A percentile compares a stretch with the other conserved stretches of the same genome.
These are phyloP conservation scores for Phytophthora pisi DNA, from an alignment of 352 stramenopile genomes.

Conservation along the genomic window DNA sequence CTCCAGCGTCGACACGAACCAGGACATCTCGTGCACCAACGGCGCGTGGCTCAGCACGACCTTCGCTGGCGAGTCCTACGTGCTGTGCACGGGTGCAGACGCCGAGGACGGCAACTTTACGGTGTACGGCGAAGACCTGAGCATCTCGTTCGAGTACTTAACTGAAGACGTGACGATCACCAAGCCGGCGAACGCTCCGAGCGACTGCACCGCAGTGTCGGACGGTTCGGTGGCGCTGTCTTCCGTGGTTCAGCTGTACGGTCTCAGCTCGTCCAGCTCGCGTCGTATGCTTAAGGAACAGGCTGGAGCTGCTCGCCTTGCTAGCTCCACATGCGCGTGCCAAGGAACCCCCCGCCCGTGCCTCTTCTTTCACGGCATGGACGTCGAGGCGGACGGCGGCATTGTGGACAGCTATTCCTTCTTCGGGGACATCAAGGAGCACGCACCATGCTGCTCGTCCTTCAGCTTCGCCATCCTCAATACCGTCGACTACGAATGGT, in stretches of 20 bases:
- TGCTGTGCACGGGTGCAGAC: slow-evolving; percentile 44
- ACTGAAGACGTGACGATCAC: slow-evolving; percentile 30
- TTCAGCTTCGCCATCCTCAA: slow-evolving; percentile 56
- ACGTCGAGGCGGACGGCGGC: slow-evolving; percentile 35
- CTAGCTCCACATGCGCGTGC: slow-evolving; percentile 41
- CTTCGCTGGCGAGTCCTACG: slow-evolving; percentile 51
- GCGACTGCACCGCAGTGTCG: slow-evolving; percentile 29
- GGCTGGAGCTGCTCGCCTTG: slow-evolving; percentile 26
- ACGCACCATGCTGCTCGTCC: slow-evolving; percentile 60
- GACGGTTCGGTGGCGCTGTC: slow-evolving; percentile 33
- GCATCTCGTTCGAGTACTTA: slow-evolving; percentile 37
- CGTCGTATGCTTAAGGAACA: slow-evolving; percentile 31
- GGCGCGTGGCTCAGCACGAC: slow-evolving; percentile 45
- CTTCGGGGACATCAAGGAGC: slow-evolving; percentile 53
- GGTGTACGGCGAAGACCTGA: slow-evolving; percentile 51
- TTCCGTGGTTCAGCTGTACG: slow-evolving; percentile 40
- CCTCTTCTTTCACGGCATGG: slow-evolving; percentile 64
- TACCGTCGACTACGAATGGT: slow-evolving; percentile 61
- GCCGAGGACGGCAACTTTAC: slow-evolving; percentile 35
- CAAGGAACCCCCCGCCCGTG: slow-evolving; percentile 44
- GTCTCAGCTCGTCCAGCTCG: slow-evolving; percentile 17
- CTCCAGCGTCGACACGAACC: slow-evolving; percentile 39
- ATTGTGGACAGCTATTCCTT: slow-evolving; percentile 47
- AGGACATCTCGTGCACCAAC: slow-evolving; percentile 48
- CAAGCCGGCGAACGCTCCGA: slow-evolving; percentile 32